Evolutionary conservation across 352 stramenopile species (phyloP), one percentile per base, ranked within the genome.

Genomic region (Peronospora tabacina): DNA sequence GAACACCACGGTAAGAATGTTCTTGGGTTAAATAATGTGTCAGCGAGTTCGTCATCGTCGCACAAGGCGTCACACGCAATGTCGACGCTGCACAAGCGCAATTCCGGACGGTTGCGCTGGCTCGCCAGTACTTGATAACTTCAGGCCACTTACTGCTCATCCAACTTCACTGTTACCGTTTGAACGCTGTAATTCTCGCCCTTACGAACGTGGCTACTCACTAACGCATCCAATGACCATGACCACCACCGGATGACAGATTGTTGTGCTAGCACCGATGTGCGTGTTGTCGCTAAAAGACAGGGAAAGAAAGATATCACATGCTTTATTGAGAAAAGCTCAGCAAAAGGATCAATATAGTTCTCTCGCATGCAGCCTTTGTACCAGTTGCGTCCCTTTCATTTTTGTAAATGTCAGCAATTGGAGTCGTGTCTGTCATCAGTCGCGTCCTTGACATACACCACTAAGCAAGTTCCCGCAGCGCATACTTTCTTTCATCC

Each of bases 401-500:
- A 55, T 48, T 10, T 26, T 34, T 33, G 6, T 17, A 36, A 26
- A 5, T 54, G 35, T 58, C 24, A 39, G 53, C 43, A 52, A 55
- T 35, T 45, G 10, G 7, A 15, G 36, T 29, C 34, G 34, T 52
- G 33, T 26, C 20, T 26, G 22, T 26, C 22, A 26, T 26, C 37
- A 29, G 28, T 43, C 15, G 17, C 16, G 5, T 24, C 29, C 19
- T 37, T 20, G 42, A 40, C 32, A 30, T 37, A 45, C 22, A 52
- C 48, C 32, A 42, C 42, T 70, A 90, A 13, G 64, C 66, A 54
- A 92, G 78, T 52, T 92, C 73, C 29, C 79, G 71, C 38, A 66
- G 76, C n/a, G 67, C 61, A 71, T 95, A 97, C 56, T 93, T 87
- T 24, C 73, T 56, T 58, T 96, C 87, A 39, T 82, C 68, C 70